Evolutionary conservation across 2,329 filamentous ascomycete species (phyloP).

Genomic region (Claviceps cyperi): DNA sequence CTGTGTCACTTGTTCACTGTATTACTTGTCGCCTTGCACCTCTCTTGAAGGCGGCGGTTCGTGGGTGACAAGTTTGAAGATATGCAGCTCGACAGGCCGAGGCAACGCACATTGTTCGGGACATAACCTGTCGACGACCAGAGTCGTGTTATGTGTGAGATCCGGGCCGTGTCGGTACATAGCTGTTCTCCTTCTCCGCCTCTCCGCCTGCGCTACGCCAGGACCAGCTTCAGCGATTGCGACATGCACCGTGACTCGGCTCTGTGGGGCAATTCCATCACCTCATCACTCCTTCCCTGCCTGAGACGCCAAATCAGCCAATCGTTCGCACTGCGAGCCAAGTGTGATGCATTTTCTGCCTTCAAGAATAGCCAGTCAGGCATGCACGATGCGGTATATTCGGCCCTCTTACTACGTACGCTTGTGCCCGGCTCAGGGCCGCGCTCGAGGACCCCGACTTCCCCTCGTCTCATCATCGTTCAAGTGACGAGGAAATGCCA

Average conservation of each 20-base stretch:
- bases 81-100: not conserved
- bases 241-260: constrained; percentile 2
- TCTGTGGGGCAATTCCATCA: constrained; percentile 4
- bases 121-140: not conserved
- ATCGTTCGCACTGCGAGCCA: not conserved
- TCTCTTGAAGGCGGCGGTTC: not conserved
- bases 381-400: not conserved
- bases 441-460: not conserved
- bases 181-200: not conserved
- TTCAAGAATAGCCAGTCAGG: not conserved
- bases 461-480: not conserved
- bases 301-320: not conserved
- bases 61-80: not conserved
- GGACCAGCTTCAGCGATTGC: constrained; percentile 4
- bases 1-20: not conserved
- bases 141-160: too few species aligned
- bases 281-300: constrained; percentile 5
- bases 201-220: constrained; percentile 1
- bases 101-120: not conserved
- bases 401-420: not conserved
- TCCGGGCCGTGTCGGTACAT: too few species aligned
- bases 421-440: not conserved
- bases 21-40: not conserved
- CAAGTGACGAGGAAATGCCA: not conserved
- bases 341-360: not conserved